phyloP scores from a whole-genome alignment of 768 basidiomycete genomes.

The Trametes meyenii region DNA sequence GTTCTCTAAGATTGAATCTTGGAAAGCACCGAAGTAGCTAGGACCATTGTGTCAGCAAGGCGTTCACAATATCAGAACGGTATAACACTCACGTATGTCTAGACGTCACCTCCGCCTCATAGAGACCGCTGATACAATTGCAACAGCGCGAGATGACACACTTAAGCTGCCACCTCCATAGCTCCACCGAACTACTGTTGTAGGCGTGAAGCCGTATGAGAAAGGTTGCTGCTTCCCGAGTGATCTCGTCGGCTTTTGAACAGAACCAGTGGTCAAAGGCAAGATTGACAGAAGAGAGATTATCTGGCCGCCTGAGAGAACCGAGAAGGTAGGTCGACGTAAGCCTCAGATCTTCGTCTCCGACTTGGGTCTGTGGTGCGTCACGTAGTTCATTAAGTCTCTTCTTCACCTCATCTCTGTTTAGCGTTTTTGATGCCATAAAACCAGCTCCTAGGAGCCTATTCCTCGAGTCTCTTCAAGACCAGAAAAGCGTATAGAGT shows the following conservation, averaged over 20 bases:
- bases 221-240: slow-evolving; percentile 74
- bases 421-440: slow-evolving; percentile 25
- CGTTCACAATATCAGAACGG: neutral
- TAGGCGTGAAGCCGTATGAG: slow-evolving; percentile 84
- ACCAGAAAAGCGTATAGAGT: neutral
- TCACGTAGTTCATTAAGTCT: slow-evolving; percentile 62
- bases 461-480: neutral
- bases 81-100: slow-evolving; percentile 64
- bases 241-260: slow-evolving; percentile 54
- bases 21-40: slow-evolving; percentile 78
- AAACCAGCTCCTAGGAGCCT: too few relatives aligned
- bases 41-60: neutral
- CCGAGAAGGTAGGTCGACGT: slow-evolving; percentile 60
- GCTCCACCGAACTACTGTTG: slow-evolving; percentile 51
- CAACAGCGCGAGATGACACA: slow-evolving; percentile 64
- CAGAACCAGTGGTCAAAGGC: slow-evolving; percentile 78
- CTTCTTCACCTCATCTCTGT: slow-evolving; percentile 44
- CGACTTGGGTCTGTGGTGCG: slow-evolving; percentile 54
- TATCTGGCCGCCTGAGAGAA: slow-evolving; percentile 2
- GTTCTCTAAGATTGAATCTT: slow-evolving; percentile 45
- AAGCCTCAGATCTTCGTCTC: slow-evolving; percentile 50
- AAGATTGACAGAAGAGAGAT: slow-evolving; percentile 36
- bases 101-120: slow-evolving; percentile 64
- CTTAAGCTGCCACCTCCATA: slow-evolving; percentile 64
- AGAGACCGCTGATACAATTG: slow-evolving; percentile 69